These are phyloP conservation scores for Aspergillus quadricinctus DNA, from an alignment of 2,329 filamentous ascomycete genomes.

Conservation along the genomic window DNA sequence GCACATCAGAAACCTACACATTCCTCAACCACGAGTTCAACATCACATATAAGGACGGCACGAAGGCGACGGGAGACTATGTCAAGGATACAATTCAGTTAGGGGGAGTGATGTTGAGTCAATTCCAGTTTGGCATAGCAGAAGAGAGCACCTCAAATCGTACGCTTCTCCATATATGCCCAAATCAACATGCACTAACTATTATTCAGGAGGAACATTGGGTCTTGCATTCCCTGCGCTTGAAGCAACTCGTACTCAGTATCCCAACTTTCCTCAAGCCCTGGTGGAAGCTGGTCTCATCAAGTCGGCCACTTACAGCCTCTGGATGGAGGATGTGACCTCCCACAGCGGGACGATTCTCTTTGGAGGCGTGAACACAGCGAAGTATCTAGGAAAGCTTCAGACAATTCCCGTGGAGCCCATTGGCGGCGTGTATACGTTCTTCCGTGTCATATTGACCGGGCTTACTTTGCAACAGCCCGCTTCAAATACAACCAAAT, in stretches of 20 bases:
- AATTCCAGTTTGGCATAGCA: background rate
- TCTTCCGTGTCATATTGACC: background rate
- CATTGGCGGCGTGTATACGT: background rate
- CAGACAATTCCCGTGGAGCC: background rate
- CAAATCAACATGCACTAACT: background rate
- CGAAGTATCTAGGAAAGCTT: background rate
- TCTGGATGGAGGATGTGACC: background rate
- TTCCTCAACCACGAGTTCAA: background rate
- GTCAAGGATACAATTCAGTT: background rate
- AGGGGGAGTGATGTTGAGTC: background rate
- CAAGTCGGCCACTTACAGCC: background rate
- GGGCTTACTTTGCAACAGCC: background rate
- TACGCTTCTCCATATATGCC: background rate
- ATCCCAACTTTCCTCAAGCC: background rate
- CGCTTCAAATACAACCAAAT: background rate
- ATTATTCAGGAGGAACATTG: background rate
- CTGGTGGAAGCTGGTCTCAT: background rate
- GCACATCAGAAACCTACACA: background rate
- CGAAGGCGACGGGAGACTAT: background rate
- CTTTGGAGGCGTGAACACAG: background rate
- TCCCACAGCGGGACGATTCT: background rate
- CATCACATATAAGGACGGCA: background rate
- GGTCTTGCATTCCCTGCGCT: background rate
- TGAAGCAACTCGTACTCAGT: background rate
- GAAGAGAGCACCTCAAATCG: background rate